Base-by-base conservation (phyloP, 2,329 filamentous ascomycete genomes). In the Septoria petroselini region DNA sequence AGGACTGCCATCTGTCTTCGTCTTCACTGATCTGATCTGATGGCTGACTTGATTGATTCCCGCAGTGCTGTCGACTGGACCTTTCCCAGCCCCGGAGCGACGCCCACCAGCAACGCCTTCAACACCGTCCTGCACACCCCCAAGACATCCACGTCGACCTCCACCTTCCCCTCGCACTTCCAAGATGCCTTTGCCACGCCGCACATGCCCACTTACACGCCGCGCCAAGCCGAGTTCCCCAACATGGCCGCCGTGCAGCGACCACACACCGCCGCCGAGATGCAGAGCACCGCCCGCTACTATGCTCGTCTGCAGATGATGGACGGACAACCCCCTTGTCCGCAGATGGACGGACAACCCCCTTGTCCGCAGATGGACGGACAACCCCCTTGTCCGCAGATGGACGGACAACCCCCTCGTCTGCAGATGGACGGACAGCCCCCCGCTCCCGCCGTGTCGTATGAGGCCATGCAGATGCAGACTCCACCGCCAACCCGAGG, bases 401-500 rank as follows among this genome's bases (percentile, higher is more conserved):
- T 60, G 37, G 29, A 38, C 52, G 35, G 12, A 35, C 52, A 39
- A 12, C 34, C 17, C 4, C 40, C n/a, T n/a, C n/a, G n/a, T n/a
- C n/a, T n/a, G n/a, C n/a, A 63, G 38, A 53, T 60, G 37, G 29
- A 38, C 52, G 35, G 12, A 35, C 52, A 39, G 12, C 34, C 17
- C 4, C 40, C 41, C 8, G 34, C 39, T n/a, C 52, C 57, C 19
- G 45, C 54, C 31, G 52, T 58, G 40, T 48, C 55, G 1, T 62
- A 60, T 39, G 60, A 60, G 34, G 74, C 62, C 11, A 70, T 68
- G 17, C 73, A 76, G 11, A 81, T 82, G 71, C 80, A 83, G 65
- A 83, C 80, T 9, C 80, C 80, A 27, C 80, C 80, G 41, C 80
- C 80, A 2, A 82, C 79, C 19, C 74, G 80, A 65, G 79, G 74